Conservation (phyloP, 164 flowering plant species). For the Macadamia tetraphylla region DNA sequence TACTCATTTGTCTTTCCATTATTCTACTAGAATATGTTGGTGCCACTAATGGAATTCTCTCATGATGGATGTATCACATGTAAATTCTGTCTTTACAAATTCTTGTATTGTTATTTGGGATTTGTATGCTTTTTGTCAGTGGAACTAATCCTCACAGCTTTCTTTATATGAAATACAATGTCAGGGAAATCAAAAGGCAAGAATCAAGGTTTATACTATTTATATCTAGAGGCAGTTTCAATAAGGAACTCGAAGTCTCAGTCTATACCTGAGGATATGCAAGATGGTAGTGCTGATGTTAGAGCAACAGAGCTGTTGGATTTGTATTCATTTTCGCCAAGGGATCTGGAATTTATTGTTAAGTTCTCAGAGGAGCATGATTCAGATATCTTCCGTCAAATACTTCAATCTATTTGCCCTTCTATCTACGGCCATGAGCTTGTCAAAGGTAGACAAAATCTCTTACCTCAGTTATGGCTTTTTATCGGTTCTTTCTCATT, state of each 20-base stretch:
- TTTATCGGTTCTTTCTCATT: not conserved
- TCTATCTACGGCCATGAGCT: constrained; percentile 98
- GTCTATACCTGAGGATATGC: constrained; percentile 44
- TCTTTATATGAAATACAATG: constrained; percentile 2
- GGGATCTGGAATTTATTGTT: constrained; percentile 84
- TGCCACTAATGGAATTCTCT: not conserved
- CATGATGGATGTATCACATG: not conserved
- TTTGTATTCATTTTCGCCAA: constrained; percentile 70
- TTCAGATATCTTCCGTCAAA: constrained; percentile 74
- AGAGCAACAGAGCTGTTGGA: constrained; percentile 59
- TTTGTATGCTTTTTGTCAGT: not conserved
- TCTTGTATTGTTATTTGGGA: not conserved
- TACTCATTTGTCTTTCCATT: too few species aligned
- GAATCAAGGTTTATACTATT: constrained; percentile 79
- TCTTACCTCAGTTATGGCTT: not conserved
- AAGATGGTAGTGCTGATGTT: constrained; percentile 35
- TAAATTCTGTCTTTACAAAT: not conserved
- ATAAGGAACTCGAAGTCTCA: constrained; percentile 77
- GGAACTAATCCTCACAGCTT: not conserved
- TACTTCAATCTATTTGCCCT: constrained; percentile 91
- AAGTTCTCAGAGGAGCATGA: constrained; percentile 82
- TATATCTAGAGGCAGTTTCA: constrained; percentile 88
- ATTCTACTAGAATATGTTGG: too few species aligned
- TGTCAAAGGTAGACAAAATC: constrained; percentile 62
- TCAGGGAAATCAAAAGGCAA: constrained; percentile 87